Evolutionary conservation across 352 stramenopile species (phyloP).

Genomic region (Phytophthora europaea): DNA sequence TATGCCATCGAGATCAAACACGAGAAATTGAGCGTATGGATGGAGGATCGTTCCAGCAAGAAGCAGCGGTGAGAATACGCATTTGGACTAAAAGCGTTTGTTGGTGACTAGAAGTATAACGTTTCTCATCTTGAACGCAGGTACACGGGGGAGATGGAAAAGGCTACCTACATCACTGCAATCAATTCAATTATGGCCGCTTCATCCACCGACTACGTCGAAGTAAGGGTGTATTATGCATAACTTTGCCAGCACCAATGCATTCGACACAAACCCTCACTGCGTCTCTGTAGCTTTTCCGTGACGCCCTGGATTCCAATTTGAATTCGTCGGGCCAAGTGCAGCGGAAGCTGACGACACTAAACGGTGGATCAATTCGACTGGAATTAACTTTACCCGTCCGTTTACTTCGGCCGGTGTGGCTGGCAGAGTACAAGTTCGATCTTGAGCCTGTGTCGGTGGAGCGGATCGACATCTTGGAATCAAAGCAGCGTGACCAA

Average conservation of each 20-base stretch:
- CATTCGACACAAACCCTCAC: background rate
- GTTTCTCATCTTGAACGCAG: background rate
- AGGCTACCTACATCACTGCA: background rate
- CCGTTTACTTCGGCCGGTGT: background rate
- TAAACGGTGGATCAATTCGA: background rate
- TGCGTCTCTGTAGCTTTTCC: background rate
- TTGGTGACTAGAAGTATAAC: background rate
- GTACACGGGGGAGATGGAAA: background rate
- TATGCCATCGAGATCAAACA: background rate
- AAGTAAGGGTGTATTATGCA: background rate
- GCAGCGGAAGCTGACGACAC: background rate
- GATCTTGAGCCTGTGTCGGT: background rate
- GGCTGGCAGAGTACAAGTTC: background rate
- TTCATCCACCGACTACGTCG: background rate
- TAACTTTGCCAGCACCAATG: background rate
- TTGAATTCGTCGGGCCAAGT: background rate
- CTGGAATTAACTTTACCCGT: background rate
- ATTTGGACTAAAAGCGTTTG: background rate
- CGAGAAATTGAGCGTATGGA: constrained; percentile 1
- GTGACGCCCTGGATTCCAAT: background rate
- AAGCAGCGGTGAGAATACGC: background rate
- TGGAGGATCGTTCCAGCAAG: constrained; percentile 5
- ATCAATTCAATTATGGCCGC: background rate
- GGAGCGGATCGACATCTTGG: constrained; percentile 1
- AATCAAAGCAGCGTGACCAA: background rate